Percentiles rank a stretch among this genome's conserved stretches.
These are phyloP conservation scores for Tardiomyces depauwii DNA, from an alignment of 1,139 yeast genomes.

Conservation along the genomic window DNA sequence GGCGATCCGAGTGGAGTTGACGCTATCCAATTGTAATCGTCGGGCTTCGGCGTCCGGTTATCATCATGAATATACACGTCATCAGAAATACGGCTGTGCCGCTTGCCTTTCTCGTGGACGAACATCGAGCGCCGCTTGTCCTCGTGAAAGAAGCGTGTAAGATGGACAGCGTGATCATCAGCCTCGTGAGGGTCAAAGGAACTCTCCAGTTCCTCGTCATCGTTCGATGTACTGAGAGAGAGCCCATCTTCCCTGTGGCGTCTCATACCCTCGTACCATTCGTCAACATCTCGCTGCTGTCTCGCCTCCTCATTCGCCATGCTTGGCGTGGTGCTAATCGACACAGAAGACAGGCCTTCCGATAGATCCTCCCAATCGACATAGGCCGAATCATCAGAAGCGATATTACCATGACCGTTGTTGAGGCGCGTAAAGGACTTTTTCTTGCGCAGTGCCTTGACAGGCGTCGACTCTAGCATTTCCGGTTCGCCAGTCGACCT, in stretches of 20 bases:
- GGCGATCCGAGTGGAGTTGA: background rate
- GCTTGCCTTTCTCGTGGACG: background rate
- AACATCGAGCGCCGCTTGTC: background rate
- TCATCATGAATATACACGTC: constrained; percentile 1
- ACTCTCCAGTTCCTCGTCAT: background rate
- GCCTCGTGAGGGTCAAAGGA: background rate
- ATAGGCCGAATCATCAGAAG: background rate
- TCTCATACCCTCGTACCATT: constrained; percentile 19
- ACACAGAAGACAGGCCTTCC: constrained; percentile 1
- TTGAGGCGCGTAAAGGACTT: background rate
- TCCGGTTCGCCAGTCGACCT: background rate
- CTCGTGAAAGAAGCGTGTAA: background rate
- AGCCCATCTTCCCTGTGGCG: constrained; percentile 14
- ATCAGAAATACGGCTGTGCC: background rate
- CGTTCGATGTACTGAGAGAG: constrained; percentile 6
- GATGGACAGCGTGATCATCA: background rate
- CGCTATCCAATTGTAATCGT: background rate
- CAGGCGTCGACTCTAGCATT: background rate
- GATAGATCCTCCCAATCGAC: background rate
- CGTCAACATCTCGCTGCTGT: constrained; percentile 23
- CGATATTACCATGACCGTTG: background rate
- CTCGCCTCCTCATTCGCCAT: constrained; percentile 8
- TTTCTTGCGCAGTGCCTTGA: background rate
- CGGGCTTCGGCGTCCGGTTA: background rate
- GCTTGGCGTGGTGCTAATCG: constrained; percentile 1